Base-by-base conservation (phyloP, 2,329 filamentous ascomycete species). In the Fonsecaea pedrosoi region DNA sequence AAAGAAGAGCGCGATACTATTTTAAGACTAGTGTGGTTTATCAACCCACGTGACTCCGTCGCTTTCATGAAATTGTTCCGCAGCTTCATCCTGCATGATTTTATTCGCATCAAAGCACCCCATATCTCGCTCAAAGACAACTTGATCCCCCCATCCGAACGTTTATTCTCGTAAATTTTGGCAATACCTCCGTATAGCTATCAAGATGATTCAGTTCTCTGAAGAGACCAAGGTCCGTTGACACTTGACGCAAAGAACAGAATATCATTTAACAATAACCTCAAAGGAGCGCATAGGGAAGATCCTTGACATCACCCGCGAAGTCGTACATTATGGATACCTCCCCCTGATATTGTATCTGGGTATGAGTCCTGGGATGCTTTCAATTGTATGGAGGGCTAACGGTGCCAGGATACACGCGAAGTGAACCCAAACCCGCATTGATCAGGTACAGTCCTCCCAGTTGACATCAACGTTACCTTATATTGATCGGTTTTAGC, bases 261-360 rank as follows among this genome's bases (percentile, higher is more conserved):
- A 37, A 37, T 4, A 38, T 34, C 38, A 60, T 30, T 25, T 66
- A 57, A 64, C 60, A 50, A 40, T 37, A 45, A 4, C 45, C 45
- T 57, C 60, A 35, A 75, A 97, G 94, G 95, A 99, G 90, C 93
- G 95, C 85, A 97, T 99, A 82, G 90, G 92, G 77, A 94, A 94
- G 85, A 87, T 98, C 83, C 95, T 99, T 79, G 95, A 98, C 81
- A 84, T 97, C 79, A 95, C 93, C 70, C 89, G 94, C 76, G 90
- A 97, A 75, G 93, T 92, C 67, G 91, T 99, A 77, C 95, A 99
- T 84, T 99, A 98, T 85, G 95, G 95, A 79, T 99, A 98, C 82
- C 88, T 99, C 66, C 95, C 95, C 75, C 82, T 99, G 80, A 96
- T 99, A 79, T 87, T 99, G 80, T 99, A 98, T 81, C 90, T 99